Evolutionary conservation across 331 rosid genomes (phyloP), one percentile per base, ranked within the genome.

Genomic region (Arachis monticola): DNA sequence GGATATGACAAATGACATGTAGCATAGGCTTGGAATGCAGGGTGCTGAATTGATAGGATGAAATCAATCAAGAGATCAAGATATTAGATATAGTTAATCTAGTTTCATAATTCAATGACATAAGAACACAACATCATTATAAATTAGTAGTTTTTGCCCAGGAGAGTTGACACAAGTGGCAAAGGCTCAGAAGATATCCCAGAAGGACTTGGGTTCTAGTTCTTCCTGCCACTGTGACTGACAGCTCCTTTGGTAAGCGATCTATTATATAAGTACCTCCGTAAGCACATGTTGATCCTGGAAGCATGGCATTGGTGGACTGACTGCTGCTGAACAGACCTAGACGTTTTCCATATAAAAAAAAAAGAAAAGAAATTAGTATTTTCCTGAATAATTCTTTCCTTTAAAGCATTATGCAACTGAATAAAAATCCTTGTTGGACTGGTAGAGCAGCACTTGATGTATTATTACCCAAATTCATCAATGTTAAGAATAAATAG

Each of bases 11-110:
- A 68, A 77, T 50, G 53, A 7, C 70, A 22, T 60, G 47, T 27
- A 13, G 31, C 30, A 12, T 77, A 48, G 62, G 64, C 47, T 77
- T 69, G 42, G 65, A 62, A 77, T 70, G 72, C 30, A 48, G n/a
- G 59, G 10, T 51, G 55, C 50, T 69, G 69, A 69, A 77, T 40
- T 61, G 31, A 11, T 77, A 42, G 55, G 31, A 17, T 77, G 42
- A 52, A 66, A 62, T 77, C 50, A 42, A 42, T 62, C 59, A 75
- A 69, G 22, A 75, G 75, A 35, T 47, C 30, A 60, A 48, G 0
- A 77, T 62, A 60, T 40, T 69, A 60, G 38, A 68, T 60, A 53
- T 60, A 7, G 35, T 30, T 59, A 76, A 59, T 67, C 31, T 44
- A 44, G 9, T 5, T 8, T 14, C 41, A 32, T 32, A 57, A 32